These are phyloP conservation scores for Nicotiana tomentosiformis DNA, from an alignment of 257 asterid genomes.

Conservation along the genomic window DNA sequence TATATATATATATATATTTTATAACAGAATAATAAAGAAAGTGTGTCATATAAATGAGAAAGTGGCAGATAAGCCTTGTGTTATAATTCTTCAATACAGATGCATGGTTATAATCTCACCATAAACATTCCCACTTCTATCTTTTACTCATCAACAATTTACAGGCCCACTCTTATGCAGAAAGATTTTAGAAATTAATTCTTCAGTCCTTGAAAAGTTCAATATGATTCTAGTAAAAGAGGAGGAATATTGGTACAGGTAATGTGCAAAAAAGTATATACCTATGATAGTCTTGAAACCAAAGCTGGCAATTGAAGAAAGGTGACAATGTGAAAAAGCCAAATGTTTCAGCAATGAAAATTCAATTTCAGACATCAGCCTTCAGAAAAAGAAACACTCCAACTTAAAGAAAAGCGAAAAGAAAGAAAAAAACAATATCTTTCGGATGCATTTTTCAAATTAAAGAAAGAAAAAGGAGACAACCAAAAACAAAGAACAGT, in stretches of 20 bases:
- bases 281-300: neutral
- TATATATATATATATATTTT: no score
- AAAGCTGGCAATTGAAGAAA: conserved; percentile 4
- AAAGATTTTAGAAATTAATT: neutral
- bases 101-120: no score
- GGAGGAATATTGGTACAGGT: neutral
- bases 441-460: conserved; percentile 2
- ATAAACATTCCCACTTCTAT: neutral
- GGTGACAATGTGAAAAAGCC: neutral
- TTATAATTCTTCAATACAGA: no score
- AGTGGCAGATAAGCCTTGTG: no score
- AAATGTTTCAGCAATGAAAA: neutral
- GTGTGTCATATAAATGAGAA: no score
- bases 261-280: neutral
- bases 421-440: neutral
- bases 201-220: neutral
- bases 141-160: neutral
- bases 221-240: neutral
- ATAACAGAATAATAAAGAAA: no score
- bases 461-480: conserved; percentile 7
- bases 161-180: neutral
- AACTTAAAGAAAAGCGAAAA: neutral
- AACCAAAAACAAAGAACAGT: neutral
- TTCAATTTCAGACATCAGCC: neutral
- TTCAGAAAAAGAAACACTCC: neutral